Base-by-base conservation (phyloP, 768 basidiomycete species). In the Phylloporus arenicola region DNA sequence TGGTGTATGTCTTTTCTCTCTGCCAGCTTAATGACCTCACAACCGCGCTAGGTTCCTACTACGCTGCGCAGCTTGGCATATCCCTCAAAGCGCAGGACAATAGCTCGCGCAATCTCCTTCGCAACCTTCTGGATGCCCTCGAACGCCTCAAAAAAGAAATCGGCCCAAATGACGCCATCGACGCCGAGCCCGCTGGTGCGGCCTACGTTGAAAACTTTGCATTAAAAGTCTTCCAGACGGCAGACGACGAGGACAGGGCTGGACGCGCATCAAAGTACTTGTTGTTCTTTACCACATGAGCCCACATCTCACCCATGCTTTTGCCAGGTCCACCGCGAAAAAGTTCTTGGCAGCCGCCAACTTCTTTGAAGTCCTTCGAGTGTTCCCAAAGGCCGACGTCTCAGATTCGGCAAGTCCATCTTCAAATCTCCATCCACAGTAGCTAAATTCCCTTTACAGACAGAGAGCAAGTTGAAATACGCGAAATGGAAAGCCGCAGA, bases 401-500 rank as follows among this genome's bases (percentile, higher is more conserved):
- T 74, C 80, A 6, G 82, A 83, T 56, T 73, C 80, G 43, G 87
- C 85, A 63, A 22, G 80, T 56, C 29, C 25, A 27, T 50, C 25
- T 51, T 12, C 25, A 16, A 27, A 37, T 6, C 37, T 9, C 25
- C 43, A 8, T 50, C 22, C 50, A 17, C 51, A 27, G 31, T 22
- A 43, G 9, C 44, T 50, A n/a, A 57, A 51, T 0, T 9, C 9
- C 41, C 2, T 9, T 27, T 42, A 9, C 54, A 95, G 91, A 81
- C 82, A 54, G 84, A 84, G 57, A 88, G 88, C 55, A 98, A 96
- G 69, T 81, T 95, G 31, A 84, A 82, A 49, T 99, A 98, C 69
- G 81, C 93, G 4, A 92, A 96, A 67, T 99, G 96, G 94, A 97
- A 97, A 67, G 95, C 95, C 33, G 86, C 88, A 12, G 92, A 96